A percentile compares a stretch with the other conserved stretches of the same genome.
Evolutionary conservation across 2,329 filamentous ascomycete species (phyloP).

Genomic region (Colletotrichum brevisporum): DNA sequence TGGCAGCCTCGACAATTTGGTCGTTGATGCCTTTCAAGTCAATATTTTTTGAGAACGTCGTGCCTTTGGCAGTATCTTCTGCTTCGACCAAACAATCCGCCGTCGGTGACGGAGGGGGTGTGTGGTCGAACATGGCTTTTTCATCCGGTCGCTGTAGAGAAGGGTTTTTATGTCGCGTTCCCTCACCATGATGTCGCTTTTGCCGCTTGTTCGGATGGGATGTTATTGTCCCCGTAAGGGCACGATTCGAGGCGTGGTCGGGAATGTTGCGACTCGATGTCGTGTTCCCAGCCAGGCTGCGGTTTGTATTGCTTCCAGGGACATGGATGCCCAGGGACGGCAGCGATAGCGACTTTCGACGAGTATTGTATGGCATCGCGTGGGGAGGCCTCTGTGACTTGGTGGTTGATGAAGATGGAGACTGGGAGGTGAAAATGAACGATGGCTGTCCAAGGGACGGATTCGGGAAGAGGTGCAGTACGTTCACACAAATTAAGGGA

Average conservation of each 20-base stretch:
- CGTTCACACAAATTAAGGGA: not conserved
- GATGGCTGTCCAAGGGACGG: no score
- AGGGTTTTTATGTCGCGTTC: conserved; percentile 41
- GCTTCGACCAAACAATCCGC: not conserved
- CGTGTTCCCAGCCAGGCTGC: conserved; percentile 66
- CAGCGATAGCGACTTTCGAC: conserved; percentile 94
- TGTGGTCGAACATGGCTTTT: conserved; percentile 73
- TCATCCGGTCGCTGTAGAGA: conserved; percentile 43
- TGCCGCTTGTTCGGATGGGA: conserved; percentile 73
- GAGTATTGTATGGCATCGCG: conserved; percentile 94
- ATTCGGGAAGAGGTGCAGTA: not conserved
- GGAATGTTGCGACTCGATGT: conserved; percentile 40
- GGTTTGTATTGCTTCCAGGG: conserved; percentile 74
- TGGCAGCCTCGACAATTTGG: conserved; percentile 93
- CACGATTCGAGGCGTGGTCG: conserved; percentile 39
- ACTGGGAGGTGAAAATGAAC: no score
- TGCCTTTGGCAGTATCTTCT: not conserved
- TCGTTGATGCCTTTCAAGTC: conserved; percentile 91
- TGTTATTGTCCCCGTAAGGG: conserved; percentile 41
- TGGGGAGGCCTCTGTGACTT: not conserved
- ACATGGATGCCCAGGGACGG: conserved; percentile 94
- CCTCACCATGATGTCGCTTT: conserved; percentile 81
- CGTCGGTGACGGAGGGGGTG: conserved; percentile 68
- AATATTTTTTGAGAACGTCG: not conserved
- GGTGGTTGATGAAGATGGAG: no score